A percentile compares a stretch with the other conserved stretches of the same genome.
Conservation (phyloP, 306 rosid species). For the cucumber (Cucumis sativus) region DNA sequence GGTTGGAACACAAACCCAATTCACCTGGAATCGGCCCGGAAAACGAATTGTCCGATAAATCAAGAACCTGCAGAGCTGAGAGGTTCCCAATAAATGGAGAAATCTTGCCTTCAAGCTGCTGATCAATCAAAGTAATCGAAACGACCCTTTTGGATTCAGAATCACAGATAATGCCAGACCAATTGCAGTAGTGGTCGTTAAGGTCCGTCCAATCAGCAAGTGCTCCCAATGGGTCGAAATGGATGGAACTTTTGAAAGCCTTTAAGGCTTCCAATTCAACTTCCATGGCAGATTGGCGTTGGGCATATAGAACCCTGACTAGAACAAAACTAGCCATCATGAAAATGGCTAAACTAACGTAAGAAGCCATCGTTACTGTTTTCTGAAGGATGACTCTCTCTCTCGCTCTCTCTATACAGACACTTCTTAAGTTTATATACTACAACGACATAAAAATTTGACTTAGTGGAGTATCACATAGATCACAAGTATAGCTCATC, state of each 20-base stretch:
- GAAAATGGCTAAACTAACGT: neutral
- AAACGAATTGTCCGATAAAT: slow-evolving; percentile 51
- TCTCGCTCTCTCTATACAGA: neutral
- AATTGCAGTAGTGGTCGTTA: slow-evolving; percentile 53
- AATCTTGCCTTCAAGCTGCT: slow-evolving; percentile 52
- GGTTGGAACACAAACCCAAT: slow-evolving; percentile 49
- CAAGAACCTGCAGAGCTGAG: slow-evolving; percentile 72
- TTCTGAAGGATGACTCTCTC: neutral
- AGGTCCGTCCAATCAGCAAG: slow-evolving; percentile 44
- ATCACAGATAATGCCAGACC: slow-evolving; percentile 66
- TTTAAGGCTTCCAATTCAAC: slow-evolving; percentile 54
- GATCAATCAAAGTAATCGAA: slow-evolving; percentile 33
- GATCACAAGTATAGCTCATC: neutral
- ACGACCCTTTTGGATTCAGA: slow-evolving; percentile 30
- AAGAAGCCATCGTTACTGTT: neutral
- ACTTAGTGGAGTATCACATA: neutral
- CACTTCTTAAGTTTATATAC: neutral
- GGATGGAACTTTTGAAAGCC: slow-evolving; percentile 47
- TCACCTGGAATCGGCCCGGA: slow-evolving; percentile 51
- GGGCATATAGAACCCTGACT: neutral
- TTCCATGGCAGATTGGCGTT: slow-evolving; percentile 6
- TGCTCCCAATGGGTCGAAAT: slow-evolving; percentile 35
- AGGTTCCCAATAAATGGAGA: slow-evolving; percentile 71
- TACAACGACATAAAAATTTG: neutral
- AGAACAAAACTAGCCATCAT: neutral